Conservation (phyloP, 1,284 basidiomycete species). For the Ceratobasidium sp. region DNA sequence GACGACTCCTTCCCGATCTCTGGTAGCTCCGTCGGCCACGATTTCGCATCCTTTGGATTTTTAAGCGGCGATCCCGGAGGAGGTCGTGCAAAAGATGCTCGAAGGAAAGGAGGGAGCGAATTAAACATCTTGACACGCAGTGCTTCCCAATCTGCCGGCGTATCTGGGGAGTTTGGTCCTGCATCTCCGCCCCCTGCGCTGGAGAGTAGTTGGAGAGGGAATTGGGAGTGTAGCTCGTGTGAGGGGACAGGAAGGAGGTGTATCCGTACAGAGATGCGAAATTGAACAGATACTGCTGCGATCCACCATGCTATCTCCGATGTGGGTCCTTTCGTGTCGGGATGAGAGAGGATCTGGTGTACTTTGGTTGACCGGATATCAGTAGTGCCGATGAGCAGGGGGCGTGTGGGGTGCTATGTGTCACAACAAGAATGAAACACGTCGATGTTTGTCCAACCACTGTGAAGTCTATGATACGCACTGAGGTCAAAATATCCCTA, state of each 20-base stretch:
- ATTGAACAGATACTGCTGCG: conserved; percentile 43
- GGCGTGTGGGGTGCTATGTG: conserved; percentile 21
- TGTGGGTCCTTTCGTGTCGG: conserved; percentile 17
- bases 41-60: conserved; percentile 44
- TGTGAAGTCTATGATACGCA: not conserved
- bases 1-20: conserved; percentile 36
- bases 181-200: conserved; percentile 18
- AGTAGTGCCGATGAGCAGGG: conserved; percentile 45
- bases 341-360: conserved; percentile 34
- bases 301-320: conserved; percentile 47
- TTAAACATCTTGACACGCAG: conserved; percentile 44
- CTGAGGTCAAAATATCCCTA: conserved; percentile 18
- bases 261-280: conserved; percentile 43
- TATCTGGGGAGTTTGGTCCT: conserved; percentile 7
- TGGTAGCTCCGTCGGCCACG: conserved; percentile 45
- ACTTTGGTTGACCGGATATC: conserved; percentile 46
- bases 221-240: conserved; percentile 38
- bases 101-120: conserved; percentile 38
- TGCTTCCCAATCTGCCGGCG: conserved; percentile 41
- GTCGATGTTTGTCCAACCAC: not conserved
- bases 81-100: conserved; percentile 45
- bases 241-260: conserved; percentile 43
- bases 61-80: conserved; percentile 42
- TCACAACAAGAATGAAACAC: not conserved
- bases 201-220: conserved; percentile 34